These are phyloP conservation scores for Primulina eburnea DNA, from an alignment of 257 asterid genomes.

Conservation along the genomic window DNA sequence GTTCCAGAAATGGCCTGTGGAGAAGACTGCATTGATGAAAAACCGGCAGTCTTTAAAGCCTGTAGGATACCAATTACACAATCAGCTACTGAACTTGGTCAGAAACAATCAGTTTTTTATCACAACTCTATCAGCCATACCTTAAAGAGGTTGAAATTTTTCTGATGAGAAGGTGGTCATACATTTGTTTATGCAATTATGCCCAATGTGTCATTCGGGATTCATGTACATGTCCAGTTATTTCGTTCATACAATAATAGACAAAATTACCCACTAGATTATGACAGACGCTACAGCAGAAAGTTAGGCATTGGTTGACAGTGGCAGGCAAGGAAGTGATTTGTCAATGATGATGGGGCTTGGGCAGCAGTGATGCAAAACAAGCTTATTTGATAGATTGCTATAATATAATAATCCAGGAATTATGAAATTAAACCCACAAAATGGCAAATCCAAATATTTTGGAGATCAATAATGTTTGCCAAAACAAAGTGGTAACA, in stretches of 20 bases:
- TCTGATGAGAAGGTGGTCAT: neutral
- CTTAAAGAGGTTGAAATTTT: neutral
- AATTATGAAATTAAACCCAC: neutral
- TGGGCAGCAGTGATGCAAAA: neutral
- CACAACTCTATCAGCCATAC: neutral
- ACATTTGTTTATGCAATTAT: too few relatives aligned
- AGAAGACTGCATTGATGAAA: slow-evolving; percentile 54
- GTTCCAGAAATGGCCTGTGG: slow-evolving; percentile 50
- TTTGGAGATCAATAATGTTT: neutral
- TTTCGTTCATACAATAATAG: too few relatives aligned
- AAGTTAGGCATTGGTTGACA: neutral
- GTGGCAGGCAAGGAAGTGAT: neutral
- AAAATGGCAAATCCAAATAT: neutral
- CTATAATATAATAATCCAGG: too few relatives aligned
- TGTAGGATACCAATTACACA: slow-evolving; percentile 27
- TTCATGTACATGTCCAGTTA: neutral
- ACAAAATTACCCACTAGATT: too few relatives aligned
- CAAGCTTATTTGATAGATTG: neutral
- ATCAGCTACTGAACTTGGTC: slow-evolving; percentile 5
- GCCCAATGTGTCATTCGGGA: neutral
- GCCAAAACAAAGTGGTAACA: slow-evolving; percentile 6
- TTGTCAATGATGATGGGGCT: neutral
- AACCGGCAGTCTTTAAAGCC: slow-evolving; percentile 58
- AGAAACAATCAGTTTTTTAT: slow-evolving; percentile 6
- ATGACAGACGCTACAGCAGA: too few relatives aligned